Percentiles rank a stretch among this genome's conserved stretches.
Evolutionary conservation across 495 filamentous ascomycete species (phyloP).

Genomic region (Aspergillus campestris): DNA sequence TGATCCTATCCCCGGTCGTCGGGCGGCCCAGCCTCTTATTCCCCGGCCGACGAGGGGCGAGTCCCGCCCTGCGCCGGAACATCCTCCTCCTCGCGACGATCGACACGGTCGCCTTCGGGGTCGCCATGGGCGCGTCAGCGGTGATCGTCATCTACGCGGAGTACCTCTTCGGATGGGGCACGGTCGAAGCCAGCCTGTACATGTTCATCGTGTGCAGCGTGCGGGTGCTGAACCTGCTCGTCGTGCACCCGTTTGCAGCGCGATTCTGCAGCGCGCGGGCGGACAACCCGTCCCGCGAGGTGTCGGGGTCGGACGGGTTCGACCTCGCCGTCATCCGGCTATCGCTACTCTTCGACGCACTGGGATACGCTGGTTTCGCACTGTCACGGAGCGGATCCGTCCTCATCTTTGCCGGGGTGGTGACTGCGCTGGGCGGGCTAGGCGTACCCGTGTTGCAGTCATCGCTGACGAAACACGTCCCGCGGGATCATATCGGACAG

Average conservation of each 20-base stretch:
- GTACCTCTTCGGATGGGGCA: slow-evolving; percentile 73
- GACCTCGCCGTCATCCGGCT: slow-evolving; percentile 70
- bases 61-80: slow-evolving; percentile 59
- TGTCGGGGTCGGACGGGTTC: slow-evolving; percentile 66
- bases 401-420: slow-evolving; percentile 57
- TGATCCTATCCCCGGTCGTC: slow-evolving; percentile 68
- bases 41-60: slow-evolving; percentile 56
- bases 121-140: slow-evolving; percentile 71
- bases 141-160: slow-evolving; percentile 74
- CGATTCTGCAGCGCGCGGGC: slow-evolving; percentile 52
- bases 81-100: slow-evolving; percentile 69
- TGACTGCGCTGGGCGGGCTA: slow-evolving; percentile 73
- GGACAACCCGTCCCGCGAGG: too few species aligned
- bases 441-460: slow-evolving; percentile 76
- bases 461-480: slow-evolving; percentile 83
- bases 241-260: slow-evolving; percentile 64
- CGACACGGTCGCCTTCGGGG: slow-evolving; percentile 69
- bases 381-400: slow-evolving; percentile 46
- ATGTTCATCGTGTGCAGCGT: slow-evolving; percentile 65
- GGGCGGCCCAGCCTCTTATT: slow-evolving; percentile 45
- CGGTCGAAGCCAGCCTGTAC: slow-evolving; percentile 66
- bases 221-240: slow-evolving; percentile 65
- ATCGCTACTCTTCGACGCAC: slow-evolving; percentile 67
- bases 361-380: slow-evolving; percentile 69
- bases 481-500: slow-evolving; percentile 69